Conservation (phyloP, 139 green algal genomes). For the Micractinium sp. region DNA sequence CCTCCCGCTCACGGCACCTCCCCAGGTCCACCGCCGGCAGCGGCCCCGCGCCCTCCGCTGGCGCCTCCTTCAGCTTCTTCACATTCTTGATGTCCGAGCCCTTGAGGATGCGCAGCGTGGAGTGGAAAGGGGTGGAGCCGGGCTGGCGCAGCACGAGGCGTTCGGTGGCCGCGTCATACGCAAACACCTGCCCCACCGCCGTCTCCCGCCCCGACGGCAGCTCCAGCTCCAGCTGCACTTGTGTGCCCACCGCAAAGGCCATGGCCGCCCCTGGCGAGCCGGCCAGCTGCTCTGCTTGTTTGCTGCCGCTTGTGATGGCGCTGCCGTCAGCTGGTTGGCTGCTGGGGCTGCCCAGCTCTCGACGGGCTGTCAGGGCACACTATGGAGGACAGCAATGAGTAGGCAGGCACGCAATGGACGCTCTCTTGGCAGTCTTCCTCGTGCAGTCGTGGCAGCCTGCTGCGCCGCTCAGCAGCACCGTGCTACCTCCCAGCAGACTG, state of each 20-base stretch:
- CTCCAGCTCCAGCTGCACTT: constrained; percentile 24
- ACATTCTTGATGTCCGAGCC: not conserved
- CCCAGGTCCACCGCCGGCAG: constrained; percentile 74
- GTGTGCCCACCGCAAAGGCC: constrained; percentile 13
- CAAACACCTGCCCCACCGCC: constrained; percentile 49
- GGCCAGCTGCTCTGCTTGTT: not conserved
- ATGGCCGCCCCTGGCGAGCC: not conserved
- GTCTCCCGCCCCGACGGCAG: constrained; percentile 35
- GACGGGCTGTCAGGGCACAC: too few relatives aligned
- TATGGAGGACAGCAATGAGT: too few relatives aligned
- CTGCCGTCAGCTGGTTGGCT: not conserved
- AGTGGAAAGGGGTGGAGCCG: constrained; percentile 55
- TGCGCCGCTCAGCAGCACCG: too few relatives aligned
- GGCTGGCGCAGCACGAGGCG: constrained; percentile 39
- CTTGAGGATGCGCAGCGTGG: constrained; percentile 45
- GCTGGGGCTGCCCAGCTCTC: not conserved
- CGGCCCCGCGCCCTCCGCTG: not conserved
- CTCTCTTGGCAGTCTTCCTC: too few relatives aligned
- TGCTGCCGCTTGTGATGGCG: not conserved
- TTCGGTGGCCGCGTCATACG: constrained; percentile 31
- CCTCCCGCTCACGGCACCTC: constrained; percentile 65
- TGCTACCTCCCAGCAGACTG: too few relatives aligned
- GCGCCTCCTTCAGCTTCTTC: not conserved
- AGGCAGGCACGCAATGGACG: too few relatives aligned
- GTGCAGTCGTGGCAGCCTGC: too few relatives aligned